These are phyloP conservation scores for Adansonia rubrostipa DNA, from an alignment of 441 rosid species.

Conservation along the genomic window DNA sequence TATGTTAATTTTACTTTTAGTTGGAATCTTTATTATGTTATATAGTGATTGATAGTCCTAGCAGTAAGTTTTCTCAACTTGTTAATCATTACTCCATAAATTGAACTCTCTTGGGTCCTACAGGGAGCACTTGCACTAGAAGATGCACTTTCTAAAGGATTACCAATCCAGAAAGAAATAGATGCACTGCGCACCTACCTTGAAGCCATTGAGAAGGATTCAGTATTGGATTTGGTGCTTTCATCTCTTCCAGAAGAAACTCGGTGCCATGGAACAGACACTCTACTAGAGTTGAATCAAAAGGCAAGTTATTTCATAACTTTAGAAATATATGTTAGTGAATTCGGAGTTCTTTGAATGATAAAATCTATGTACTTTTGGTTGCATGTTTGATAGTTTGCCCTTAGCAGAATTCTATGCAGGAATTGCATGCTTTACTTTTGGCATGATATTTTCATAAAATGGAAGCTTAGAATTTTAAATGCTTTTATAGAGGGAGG, in stretches of 20 bases:
- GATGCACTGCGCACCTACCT: slow-evolving; percentile 62
- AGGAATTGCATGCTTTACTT: slow-evolving; percentile 1
- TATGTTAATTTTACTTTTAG: background rate
- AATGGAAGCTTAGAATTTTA: background rate
- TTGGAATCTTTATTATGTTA: background rate
- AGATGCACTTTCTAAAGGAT: slow-evolving; percentile 90
- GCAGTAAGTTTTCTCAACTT: slow-evolving; percentile 10
- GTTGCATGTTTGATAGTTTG: background rate
- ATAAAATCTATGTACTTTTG: slow-evolving; percentile 13
- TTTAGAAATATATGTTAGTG: slow-evolving; percentile 18
- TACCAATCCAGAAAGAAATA: slow-evolving; percentile 84
- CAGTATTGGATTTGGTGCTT: slow-evolving; percentile 74
- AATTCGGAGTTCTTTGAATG: slow-evolving; percentile 1
- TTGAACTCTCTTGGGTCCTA: slow-evolving; percentile 24
- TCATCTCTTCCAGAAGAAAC: slow-evolving; percentile 94
- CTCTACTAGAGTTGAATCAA: slow-evolving; percentile 72
- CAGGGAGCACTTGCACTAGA: slow-evolving; percentile 93
- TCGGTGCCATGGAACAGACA: slow-evolving; percentile 70
- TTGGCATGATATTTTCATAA: slow-evolving; percentile 1
- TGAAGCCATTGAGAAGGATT: slow-evolving; percentile 74
- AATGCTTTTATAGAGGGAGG: slow-evolving; percentile 15
- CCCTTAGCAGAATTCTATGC: slow-evolving; percentile 6
- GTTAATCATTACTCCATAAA: slow-evolving; percentile 32
- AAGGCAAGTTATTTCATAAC: slow-evolving; percentile 51
- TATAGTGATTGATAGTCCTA: slow-evolving; percentile 20